Percentiles rank a stretch among this genome's conserved stretches.
Conservation (phyloP, 176 grass and related monocot genomes). For the Carex kokanica region DNA sequence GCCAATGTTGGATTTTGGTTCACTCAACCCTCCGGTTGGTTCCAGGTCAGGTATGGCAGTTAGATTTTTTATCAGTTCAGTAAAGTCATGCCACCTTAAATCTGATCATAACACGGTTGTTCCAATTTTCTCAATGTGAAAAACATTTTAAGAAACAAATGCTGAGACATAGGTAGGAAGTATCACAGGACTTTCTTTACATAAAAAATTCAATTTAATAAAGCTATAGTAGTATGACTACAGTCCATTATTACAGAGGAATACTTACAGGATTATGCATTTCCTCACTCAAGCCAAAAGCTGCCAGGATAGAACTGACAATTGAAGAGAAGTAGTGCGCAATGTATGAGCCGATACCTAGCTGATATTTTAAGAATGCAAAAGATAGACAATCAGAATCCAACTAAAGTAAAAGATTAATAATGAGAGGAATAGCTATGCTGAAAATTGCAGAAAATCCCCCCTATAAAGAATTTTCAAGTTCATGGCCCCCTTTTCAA, state of each 20-base stretch:
- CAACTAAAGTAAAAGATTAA: not conserved
- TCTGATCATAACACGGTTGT: not conserved
- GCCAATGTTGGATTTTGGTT: not conserved
- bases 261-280: constrained; percentile 95
- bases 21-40: not conserved
- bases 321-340: constrained; percentile 78
- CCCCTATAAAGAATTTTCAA: not conserved
- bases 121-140: not conserved
- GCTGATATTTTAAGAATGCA: constrained; percentile 36
- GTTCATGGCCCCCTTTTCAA: not conserved
- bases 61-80: not conserved
- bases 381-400: not conserved
- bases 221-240: not conserved
- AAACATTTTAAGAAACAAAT: not conserved
- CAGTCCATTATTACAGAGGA: not conserved
- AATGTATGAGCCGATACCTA: constrained; percentile 79
- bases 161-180: not conserved
- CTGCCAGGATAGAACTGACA: constrained; percentile 67
- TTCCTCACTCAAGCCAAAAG: constrained; percentile 79
- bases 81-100: not conserved
- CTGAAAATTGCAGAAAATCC: not conserved
- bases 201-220: not conserved
- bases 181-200: not conserved
- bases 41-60: not conserved
- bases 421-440: constrained; percentile 6